These are phyloP conservation scores for Nicotiana tomentosiformis DNA, from an alignment of 257 asterid genomes.

Conservation along the genomic window DNA sequence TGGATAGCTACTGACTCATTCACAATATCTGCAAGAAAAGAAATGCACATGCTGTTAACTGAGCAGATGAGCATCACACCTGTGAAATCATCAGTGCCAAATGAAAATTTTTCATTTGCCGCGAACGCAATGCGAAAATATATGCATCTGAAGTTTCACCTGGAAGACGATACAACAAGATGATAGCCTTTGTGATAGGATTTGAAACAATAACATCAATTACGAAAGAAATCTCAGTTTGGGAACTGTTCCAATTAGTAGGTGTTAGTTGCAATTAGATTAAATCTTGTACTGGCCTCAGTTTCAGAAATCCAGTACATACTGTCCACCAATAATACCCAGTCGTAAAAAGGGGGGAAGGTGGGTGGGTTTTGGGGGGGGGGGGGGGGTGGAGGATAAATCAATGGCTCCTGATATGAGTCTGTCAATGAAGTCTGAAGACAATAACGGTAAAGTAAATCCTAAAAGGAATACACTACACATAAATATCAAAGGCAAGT, in stretches of 20 bases:
- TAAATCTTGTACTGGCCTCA: not conserved
- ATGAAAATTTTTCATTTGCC: slow-evolving; percentile 93
- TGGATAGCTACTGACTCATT: not conserved
- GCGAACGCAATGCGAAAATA: slow-evolving; percentile 56
- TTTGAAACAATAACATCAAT: not conserved
- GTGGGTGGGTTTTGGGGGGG: too few species aligned
- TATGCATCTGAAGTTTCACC: slow-evolving; percentile 73
- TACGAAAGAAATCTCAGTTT: not conserved
- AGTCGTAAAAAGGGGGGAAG: not conserved
- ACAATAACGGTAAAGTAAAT: not conserved
- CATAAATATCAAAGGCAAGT: not conserved
- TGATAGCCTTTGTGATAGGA: not conserved
- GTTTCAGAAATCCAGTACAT: not conserved
- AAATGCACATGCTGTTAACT: not conserved
- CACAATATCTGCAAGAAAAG: not conserved
- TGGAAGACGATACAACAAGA: slow-evolving; percentile 20
- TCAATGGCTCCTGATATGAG: not conserved
- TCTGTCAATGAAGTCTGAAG: not conserved
- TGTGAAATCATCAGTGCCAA: slow-evolving; percentile 87
- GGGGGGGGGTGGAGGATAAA: not conserved
- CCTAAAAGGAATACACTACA: not conserved
- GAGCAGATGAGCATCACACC: slow-evolving; percentile 39
- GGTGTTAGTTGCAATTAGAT: not conserved
- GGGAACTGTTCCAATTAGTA: not conserved
- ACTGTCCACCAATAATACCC: not conserved